Percentiles rank a stretch among this genome's conserved stretches.
Conservation (phyloP, 345 rosid species). For the Dovyalis caffra region DNA sequence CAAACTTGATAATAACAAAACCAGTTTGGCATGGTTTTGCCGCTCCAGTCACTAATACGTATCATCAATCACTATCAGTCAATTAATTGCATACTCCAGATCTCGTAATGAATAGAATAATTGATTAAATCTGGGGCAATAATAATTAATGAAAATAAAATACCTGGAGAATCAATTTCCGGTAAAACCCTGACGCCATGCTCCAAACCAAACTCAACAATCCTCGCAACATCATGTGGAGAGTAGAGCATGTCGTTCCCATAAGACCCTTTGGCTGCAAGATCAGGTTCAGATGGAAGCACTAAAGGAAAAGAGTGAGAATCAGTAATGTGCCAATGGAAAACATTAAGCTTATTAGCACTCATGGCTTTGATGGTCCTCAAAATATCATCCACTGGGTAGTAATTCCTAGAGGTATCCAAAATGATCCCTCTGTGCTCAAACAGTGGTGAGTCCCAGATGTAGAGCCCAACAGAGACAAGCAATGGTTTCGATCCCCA, state of each 20-base stretch:
- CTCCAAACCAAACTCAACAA: slow-evolving; percentile 66
- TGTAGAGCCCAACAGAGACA: slow-evolving; percentile 31
- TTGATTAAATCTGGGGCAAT: no score
- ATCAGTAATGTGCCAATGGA: slow-evolving; percentile 89
- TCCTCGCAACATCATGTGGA: slow-evolving; percentile 47
- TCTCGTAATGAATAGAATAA: no score
- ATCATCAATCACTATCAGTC: no score
- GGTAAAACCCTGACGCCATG: slow-evolving; percentile 83
- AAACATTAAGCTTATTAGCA: slow-evolving; percentile 78
- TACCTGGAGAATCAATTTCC: slow-evolving; percentile 85
- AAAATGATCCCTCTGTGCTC: slow-evolving; percentile 65
- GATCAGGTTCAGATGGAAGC: slow-evolving; percentile 73
- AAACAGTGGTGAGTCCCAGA: slow-evolving; percentile 64
- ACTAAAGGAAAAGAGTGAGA: slow-evolving; percentile 81
- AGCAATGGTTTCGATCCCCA: slow-evolving; percentile 42
- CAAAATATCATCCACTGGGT: slow-evolving; percentile 56
- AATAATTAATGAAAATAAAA: no score
- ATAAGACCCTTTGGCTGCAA: slow-evolving; percentile 71
- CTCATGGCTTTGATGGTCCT: slow-evolving; percentile 72
- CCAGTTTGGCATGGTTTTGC: no score
- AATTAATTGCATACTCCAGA: no score
- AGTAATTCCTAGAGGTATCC: slow-evolving; percentile 85
- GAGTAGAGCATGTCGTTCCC: slow-evolving; percentile 58
- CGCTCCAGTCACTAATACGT: no score
- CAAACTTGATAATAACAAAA: no score